Conservation (phyloP, 176 grass and related monocot species). For the Triticum aestivum region IWGSC_CS_RefSeq_v2.1 NC_057804.1:521424979-521425478, state of each 20-base stretch:
- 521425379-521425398: not conserved
- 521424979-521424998: too few relatives aligned
- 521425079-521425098: too few relatives aligned
- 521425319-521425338: not conserved
- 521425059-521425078: too few relatives aligned
- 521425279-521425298: not conserved
- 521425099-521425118: too few relatives aligned
- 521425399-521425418: not conserved
- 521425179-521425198: not conserved
- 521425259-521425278: not conserved
- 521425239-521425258: not conserved
- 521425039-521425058: too few relatives aligned
- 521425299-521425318: not conserved
- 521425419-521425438: not conserved
- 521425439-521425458: constrained; percentile 46
- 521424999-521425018: too few relatives aligned
- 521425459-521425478: constrained; percentile 72
- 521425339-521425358: not conserved
- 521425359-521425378: not conserved
- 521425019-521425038: too few relatives aligned
- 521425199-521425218: not conserved
- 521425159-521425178: too few relatives aligned
- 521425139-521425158: too few relatives aligned
- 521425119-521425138: too few relatives aligned
- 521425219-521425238: not conserved